A percentile compares a stretch with the other conserved stretches of the same genome.
These are phyloP conservation scores for Ballota nigra DNA, from an alignment of 257 asterid species.

Conservation along the genomic window DNA sequence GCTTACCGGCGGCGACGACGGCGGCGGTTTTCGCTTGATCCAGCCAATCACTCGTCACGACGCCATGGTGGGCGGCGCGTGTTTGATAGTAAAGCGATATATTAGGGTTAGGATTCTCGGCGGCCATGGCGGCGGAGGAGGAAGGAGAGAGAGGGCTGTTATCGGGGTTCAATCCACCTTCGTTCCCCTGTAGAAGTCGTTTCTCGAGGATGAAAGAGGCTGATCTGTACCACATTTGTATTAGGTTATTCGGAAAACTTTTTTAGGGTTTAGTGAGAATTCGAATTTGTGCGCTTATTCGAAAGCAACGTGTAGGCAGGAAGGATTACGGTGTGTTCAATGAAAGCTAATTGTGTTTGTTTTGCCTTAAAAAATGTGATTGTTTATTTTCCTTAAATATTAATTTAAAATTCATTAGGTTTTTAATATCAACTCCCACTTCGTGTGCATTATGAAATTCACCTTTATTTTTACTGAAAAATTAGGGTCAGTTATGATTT, in stretches of 20 bases:
- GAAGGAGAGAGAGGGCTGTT: slow-evolving; percentile 28
- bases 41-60: slow-evolving; percentile 88
- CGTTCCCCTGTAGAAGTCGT: slow-evolving; percentile 19
- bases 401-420: too few species aligned
- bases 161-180: slow-evolving; percentile 18
- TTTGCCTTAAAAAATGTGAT: too few species aligned
- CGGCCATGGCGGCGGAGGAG: slow-evolving; percentile 52
- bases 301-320: background rate
- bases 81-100: slow-evolving; percentile 80
- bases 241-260: background rate
- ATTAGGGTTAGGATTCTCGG: slow-evolving; percentile 45
- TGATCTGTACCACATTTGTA: slow-evolving; percentile 27
- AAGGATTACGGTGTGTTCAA: background rate
- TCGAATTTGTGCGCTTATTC: background rate
- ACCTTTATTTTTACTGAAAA: too few species aligned
- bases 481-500: too few species aligned
- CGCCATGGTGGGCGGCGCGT: slow-evolving; percentile 92
- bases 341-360: too few species aligned
- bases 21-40: slow-evolving; percentile 60
- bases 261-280: slow-evolving; percentile 9
- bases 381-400: too few species aligned
- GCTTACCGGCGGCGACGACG: slow-evolving; percentile 53
- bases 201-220: slow-evolving; percentile 31
- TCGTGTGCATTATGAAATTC: too few species aligned
- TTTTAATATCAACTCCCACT: too few species aligned